phyloP scores from a whole-genome alignment of 176 grass and related monocot species.

The Triticum urartu region DNA sequence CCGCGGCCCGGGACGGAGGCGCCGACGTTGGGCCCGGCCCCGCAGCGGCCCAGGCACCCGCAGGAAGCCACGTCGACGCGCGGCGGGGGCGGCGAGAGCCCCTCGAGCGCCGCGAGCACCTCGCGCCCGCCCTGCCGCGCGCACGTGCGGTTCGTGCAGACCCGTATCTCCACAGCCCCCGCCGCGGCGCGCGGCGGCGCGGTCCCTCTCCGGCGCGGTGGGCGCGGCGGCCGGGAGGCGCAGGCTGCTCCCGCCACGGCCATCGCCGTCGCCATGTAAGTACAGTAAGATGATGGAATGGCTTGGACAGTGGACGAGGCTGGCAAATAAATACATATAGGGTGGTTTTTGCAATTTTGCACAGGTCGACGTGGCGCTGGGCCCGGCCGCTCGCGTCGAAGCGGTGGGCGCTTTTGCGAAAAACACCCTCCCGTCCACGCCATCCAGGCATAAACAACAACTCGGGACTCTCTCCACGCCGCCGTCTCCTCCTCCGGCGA shows the following conservation, averaged over 20 bases:
- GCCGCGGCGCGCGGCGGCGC: neutral
- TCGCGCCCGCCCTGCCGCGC: constrained; percentile 76
- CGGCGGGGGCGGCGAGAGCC: constrained; percentile 59
- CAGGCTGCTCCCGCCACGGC: neutral
- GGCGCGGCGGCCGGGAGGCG: neutral
- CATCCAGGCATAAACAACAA: neutral
- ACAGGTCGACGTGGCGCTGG: neutral
- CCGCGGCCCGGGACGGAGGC: constrained; percentile 28
- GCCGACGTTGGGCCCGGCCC: constrained; percentile 63
- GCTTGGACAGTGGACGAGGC: neutral
- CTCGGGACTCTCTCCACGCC: neutral
- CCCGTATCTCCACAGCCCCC: constrained; percentile 43
- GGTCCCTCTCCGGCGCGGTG: neutral
- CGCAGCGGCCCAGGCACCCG: constrained; percentile 83
- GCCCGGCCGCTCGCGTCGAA: neutral
- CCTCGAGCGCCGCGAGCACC: constrained; percentile 55
- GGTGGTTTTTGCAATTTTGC: neutral
- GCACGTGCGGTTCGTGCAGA: constrained; percentile 91
- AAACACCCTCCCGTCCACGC: constrained; percentile 9
- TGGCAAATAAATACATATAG: too few relatives aligned
- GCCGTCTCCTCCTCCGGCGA: too few relatives aligned
- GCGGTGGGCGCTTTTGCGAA: neutral
- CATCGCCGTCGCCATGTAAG: neutral
- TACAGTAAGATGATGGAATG: neutral
- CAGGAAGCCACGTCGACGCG: constrained; percentile 62